A percentile compares a stretch with the other conserved stretches of the same genome.
These are phyloP conservation scores for Venturia nashicola DNA, from an alignment of 2,329 filamentous ascomycete species.

Conservation along the genomic window DNA sequence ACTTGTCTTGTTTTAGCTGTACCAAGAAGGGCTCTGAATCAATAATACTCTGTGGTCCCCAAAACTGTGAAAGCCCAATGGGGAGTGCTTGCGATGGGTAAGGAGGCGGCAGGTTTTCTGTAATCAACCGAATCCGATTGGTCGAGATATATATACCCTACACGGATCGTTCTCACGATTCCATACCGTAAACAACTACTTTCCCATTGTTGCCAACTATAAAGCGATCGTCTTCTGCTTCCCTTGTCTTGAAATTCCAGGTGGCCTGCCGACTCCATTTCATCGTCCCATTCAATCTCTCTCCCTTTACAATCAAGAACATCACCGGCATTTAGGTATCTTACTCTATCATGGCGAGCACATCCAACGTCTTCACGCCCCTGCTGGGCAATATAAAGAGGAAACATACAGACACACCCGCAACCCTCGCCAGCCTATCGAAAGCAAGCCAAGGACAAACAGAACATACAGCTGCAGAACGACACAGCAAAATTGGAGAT, in stretches of 20 bases:
- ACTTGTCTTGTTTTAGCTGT: too few species aligned
- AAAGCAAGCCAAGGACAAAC: not conserved
- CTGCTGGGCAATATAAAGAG: not conserved
- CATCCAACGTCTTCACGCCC: not conserved
- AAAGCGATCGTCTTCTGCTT: not conserved
- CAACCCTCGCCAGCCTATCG: not conserved
- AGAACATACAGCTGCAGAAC: not conserved
- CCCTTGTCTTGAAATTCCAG: not conserved
- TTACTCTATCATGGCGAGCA: not conserved
- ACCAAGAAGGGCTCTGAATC: not conserved
- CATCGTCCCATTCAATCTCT: not conserved
- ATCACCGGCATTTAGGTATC: not conserved
- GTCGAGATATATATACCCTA: too few species aligned
- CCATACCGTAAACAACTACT: not conserved
- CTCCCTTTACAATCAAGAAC: not conserved
- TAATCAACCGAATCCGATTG: not conserved
- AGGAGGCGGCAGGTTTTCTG: not conserved
- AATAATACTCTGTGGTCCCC: too few species aligned
- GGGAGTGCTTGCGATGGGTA: not conserved
- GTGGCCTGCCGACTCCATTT: too few species aligned
- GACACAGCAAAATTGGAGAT: conserved; percentile 4
- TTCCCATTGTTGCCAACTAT: not conserved
- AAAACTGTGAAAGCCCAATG: not conserved
- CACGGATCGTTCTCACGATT: not conserved
- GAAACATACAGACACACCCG: not conserved